Conservation (phyloP, 2,329 filamentous ascomycete species). For the Pezicula carpinea region DNA sequence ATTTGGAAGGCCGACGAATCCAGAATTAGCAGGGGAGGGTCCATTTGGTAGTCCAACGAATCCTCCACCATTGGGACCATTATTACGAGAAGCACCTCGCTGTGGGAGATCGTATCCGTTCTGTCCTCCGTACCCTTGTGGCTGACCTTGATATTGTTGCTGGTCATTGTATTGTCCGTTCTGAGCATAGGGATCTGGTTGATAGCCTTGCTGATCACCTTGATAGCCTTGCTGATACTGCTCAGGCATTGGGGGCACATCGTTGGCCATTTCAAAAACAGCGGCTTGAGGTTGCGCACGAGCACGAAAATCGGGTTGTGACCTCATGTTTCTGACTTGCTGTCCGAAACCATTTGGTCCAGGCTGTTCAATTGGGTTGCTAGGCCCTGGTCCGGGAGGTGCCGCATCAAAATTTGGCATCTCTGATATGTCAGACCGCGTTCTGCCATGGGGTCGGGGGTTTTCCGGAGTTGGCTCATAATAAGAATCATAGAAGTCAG, state of each 20-base stretch:
- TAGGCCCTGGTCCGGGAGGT: conserved; percentile 15
- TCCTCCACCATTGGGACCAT: neutral
- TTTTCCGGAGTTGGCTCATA: conserved; percentile 35
- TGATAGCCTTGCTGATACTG: conserved; percentile 24
- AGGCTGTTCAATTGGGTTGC: conserved; percentile 32
- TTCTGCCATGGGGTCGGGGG: conserved; percentile 8
- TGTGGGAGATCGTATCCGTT: conserved; percentile 21
- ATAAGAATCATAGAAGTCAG: conserved; percentile 52
- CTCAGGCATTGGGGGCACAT: conserved; percentile 52
- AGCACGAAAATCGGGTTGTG: conserved; percentile 58
- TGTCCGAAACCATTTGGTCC: conserved; percentile 28
- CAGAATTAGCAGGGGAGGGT: conserved; percentile 7
- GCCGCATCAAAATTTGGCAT: conserved; percentile 27
- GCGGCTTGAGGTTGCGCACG: conserved; percentile 54
- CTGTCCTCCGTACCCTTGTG: conserved; percentile 16
- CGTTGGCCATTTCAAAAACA: conserved; percentile 68
- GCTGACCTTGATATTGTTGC: conserved; percentile 8
- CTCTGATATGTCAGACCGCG: conserved; percentile 19
- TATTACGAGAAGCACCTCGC: conserved; percentile 18
- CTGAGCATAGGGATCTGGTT: conserved; percentile 4
- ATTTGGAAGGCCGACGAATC: conserved; percentile 10
- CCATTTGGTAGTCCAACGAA: conserved; percentile 13
- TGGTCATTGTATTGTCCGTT: conserved; percentile 16
- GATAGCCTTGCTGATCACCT: conserved; percentile 20
- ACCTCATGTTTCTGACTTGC: conserved; percentile 56